A percentile compares a stretch with the other conserved stretches of the same genome.
Conservation (phyloP, 495 filamentous ascomycete species). For the Xylaria castorea region DNA sequence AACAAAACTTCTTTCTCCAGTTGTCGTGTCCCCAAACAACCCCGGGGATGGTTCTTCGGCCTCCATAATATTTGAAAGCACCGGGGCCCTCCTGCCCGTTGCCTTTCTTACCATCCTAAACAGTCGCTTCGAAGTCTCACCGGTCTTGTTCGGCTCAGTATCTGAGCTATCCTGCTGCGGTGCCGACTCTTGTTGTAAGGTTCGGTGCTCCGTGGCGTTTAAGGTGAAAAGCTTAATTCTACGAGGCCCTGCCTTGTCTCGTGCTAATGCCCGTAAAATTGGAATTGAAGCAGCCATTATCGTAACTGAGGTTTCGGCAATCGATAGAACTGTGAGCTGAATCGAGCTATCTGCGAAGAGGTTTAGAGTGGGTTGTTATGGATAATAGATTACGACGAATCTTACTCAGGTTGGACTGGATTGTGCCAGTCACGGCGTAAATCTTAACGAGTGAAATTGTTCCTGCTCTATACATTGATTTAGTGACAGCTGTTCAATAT, state of each 20-base stretch:
- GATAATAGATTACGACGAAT: background rate
- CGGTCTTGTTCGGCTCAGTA: background rate
- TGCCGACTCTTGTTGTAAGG: background rate
- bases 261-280: constrained; percentile 39
- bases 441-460: constrained; percentile 38
- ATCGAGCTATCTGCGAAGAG: constrained; percentile 24
- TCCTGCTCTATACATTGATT: constrained; percentile 31
- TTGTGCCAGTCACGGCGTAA: constrained; percentile 43
- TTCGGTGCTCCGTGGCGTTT: constrained; percentile 14
- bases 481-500: background rate
- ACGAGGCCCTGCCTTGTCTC: constrained; percentile 25
- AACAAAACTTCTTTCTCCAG: constrained; percentile 21
- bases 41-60: constrained; percentile 1
- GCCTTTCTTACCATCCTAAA: background rate
- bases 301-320: constrained; percentile 42
- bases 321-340: constrained; percentile 37
- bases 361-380: background rate
- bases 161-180: background rate
- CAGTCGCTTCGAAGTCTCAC: background rate
- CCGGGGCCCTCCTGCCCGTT: background rate
- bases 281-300: constrained; percentile 45
- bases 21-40: background rate
- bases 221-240: constrained; percentile 15
- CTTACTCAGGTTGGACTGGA: constrained; percentile 17
- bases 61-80: constrained; percentile 20